phyloP scores from a whole-genome alignment of 176 grass and related monocot genomes.

The Poa annua region DNA sequence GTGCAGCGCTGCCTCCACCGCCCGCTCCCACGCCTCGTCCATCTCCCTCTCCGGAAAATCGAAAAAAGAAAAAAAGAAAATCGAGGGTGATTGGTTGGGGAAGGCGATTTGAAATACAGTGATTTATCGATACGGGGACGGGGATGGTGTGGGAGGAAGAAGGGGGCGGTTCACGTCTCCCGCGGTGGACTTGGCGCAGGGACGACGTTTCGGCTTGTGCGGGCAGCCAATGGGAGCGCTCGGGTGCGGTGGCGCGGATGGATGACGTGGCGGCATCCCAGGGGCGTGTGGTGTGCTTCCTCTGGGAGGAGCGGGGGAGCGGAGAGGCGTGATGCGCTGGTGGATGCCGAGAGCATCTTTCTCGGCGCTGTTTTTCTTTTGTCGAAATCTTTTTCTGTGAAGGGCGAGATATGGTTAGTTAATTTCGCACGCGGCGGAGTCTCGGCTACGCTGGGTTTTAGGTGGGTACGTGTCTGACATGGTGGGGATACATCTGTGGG shows the following conservation, averaged over 20 bases:
- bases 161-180: conserved; percentile 42
- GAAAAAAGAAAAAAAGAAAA: conserved; percentile 1
- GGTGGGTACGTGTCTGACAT: background rate
- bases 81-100: conserved; percentile 28
- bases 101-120: conserved; percentile 50
- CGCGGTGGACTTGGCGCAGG: conserved; percentile 40
- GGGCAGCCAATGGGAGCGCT: background rate
- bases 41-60: conserved; percentile 34
- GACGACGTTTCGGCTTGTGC: background rate
- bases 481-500: fast-evolving
- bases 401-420: conserved; percentile 35
- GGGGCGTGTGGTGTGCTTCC: conserved; percentile 79
- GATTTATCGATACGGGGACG: conserved; percentile 44
- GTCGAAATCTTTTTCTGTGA: conserved; percentile 4
- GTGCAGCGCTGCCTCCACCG: conserved; percentile 85
- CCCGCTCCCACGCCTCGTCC: conserved; percentile 95
- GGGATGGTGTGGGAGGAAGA: conserved; percentile 23
- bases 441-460: background rate
- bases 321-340: conserved; percentile 44
- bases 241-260: conserved; percentile 56
- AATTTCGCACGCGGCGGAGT: background rate
- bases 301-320: conserved; percentile 53
- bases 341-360: conserved; percentile 53
- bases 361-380: conserved; percentile 29
- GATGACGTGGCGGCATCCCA: conserved; percentile 59